Base-by-base conservation (phyloP, 129 eudicot species). In the Flaveria linearis region DNA sequence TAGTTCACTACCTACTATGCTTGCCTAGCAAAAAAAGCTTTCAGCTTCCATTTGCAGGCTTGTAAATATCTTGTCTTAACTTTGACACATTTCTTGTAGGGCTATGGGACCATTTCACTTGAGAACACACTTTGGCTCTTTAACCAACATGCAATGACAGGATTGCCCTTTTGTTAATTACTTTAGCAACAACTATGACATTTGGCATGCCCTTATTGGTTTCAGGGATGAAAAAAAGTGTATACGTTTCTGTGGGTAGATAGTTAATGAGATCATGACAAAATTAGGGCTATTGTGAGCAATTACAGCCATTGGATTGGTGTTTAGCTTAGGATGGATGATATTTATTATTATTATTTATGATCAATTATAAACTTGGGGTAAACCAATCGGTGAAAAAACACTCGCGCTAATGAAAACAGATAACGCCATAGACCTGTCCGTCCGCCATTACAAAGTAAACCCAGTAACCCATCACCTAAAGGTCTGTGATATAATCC, bases 241-340 rank as follows among this genome's bases (percentile, higher is more conserved):
- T 60, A 61, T 61, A 47, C 61, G 10, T 60, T 49, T 47, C 56
- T 78, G 55, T 78, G 72, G 72, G 72, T 47, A 23, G 77, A 79
- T 65, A 64, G 71, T 63, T 72, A 72, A 58, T 51, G 57, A 79
- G 53, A 63, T 79, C 47, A 36, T 36, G 41, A 7, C 25, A 39
- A 79, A 79, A 62, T 73, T 79, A 72, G 67, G 73, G 74, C 43
- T 76, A 82, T 26, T 65, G 51, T 47, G 75, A 17, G 66, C 60
- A 80, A 77, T 75, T 18, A 65, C 61, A 82, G 70, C 89, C 89
- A 64, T 90, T 69, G 76, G 91, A 88, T 88, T 71, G 17, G 63
- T 58, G 78, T 52, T 66, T 82, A 77, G 84, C 83, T 89, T 71
- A 68, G 41, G 7, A 36, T 36, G 41, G 41, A 36, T 4, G 41